Conservation (phyloP, 306 rosid genomes). For the Cicer yamashitae region DNA sequence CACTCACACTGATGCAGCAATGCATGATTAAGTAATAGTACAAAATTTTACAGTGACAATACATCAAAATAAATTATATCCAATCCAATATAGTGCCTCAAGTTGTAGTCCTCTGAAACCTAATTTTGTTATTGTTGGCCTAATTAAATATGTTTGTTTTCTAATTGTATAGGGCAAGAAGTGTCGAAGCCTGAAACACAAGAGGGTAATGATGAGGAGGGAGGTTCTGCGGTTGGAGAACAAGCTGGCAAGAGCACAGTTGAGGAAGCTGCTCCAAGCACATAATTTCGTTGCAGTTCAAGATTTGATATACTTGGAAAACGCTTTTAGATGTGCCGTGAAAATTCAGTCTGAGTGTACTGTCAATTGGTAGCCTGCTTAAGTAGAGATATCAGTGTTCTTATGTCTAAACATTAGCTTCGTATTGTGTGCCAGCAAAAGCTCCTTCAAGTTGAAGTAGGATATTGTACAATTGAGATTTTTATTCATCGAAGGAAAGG, state of each 20-base stretch:
- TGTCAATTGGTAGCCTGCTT: slow-evolving; percentile 40
- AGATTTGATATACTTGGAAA: slow-evolving; percentile 33
- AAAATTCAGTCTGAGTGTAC: slow-evolving; percentile 38
- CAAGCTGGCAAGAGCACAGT: slow-evolving; percentile 25
- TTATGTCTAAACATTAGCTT: not conserved
- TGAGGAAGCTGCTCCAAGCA: slow-evolving; percentile 63
- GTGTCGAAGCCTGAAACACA: slow-evolving; percentile 61
- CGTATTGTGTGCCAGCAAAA: not conserved
- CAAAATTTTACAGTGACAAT: not conserved
- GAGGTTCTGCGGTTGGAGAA: slow-evolving; percentile 8
- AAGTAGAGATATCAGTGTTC: slow-evolving; percentile 38
- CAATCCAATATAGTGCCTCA: not conserved
- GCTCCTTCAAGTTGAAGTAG: slow-evolving; percentile 27
- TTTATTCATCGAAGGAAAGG: slow-evolving; percentile 32
- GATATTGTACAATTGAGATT: slow-evolving; percentile 46
- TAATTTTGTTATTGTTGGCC: too few relatives aligned
- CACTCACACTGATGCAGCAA: not conserved
- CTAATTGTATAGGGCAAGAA: slow-evolving; percentile 55
- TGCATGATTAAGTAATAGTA: slow-evolving; percentile 9
- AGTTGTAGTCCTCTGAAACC: not conserved
- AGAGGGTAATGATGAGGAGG: slow-evolving; percentile 36
- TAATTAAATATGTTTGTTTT: not conserved
- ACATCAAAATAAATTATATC: not conserved
- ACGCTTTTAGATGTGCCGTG: slow-evolving; percentile 46
- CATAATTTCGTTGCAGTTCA: slow-evolving; percentile 48